Base-by-base conservation (phyloP, 306 rosid genomes). In the Arachis hypogaea region DNA sequence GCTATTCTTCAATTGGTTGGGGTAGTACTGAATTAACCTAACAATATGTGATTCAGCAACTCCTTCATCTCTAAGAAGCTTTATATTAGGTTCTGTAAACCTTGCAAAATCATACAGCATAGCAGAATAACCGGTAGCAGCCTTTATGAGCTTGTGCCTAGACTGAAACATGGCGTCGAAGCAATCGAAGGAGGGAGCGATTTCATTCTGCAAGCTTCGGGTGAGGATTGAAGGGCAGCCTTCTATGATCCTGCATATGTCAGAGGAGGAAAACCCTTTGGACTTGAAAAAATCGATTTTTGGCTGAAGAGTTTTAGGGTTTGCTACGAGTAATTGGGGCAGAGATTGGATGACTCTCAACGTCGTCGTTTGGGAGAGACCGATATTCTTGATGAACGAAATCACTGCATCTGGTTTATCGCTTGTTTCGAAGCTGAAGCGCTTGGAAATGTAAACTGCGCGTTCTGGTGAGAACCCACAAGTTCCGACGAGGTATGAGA, bases 381-480 rank as follows among this genome's bases (percentile, higher is more conserved):
- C 74, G 0, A 6, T 29, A 11, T 42, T 52, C 2, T 52, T 22
- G 22, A 64, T 42, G 57, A 74, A 74, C 28, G n/a, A 28, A 7
- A 74, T 28, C 0, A 55, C 64, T 14, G 10, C 2, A 38, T 52
- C 64, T 9, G 78, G 58, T 52, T 72, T 72, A 14, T 59, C 59
- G 6, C 49, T 57, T 0, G 47, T 29, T 30, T 72, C 3, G 40
- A 72, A 14, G 14, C 3, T 33, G 9, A 73, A 14, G 14, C 5
- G 11, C 69, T 64, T 64, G 9, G 65, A 42, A n/a, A 9, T 2
- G 7, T 57, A 28, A 63, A 2, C 22, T 18, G 65, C 71, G 9
- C 7, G 40, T 5, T 55, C 4, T 7, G 40, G 46, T 14, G 78
- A 28, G 38, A 74, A 5, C 16, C 78, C 72, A 29, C 54, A 73